Percentiles rank a stretch among this genome's conserved stretches.
Evolutionary conservation across 371 early-diverging fungal genomes (phyloP).

Genomic region (Mucor circinelloides): DNA sequence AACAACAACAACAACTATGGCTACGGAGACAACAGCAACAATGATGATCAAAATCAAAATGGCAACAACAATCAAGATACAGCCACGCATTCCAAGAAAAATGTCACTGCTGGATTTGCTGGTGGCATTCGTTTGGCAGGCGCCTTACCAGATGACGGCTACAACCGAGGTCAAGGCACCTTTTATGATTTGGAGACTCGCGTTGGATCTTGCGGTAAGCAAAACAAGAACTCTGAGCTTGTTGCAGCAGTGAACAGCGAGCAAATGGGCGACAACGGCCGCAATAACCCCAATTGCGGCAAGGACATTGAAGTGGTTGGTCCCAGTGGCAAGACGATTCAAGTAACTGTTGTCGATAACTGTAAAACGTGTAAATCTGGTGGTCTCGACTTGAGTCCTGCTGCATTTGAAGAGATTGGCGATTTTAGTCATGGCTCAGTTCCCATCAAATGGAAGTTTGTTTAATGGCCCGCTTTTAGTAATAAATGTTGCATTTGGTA

Average conservation of each 20-base stretch:
- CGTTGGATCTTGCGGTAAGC: constrained; percentile 36
- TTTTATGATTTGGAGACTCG: constrained; percentile 42
- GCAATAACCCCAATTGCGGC: constrained; percentile 48
- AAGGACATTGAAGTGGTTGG: constrained; percentile 44
- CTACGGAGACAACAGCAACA: neutral
- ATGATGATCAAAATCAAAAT: neutral
- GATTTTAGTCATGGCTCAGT: constrained; percentile 34
- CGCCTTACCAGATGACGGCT: constrained; percentile 12
- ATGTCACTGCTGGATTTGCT: neutral
- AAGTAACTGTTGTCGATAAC: constrained; percentile 47
- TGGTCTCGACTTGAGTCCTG: constrained; percentile 41
- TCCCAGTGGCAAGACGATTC: constrained; percentile 40
- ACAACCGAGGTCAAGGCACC: constrained; percentile 28
- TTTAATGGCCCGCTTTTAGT: neutral
- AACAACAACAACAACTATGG: neutral
- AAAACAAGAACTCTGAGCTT: constrained; percentile 30
- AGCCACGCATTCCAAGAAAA: neutral
- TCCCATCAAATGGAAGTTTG: constrained; percentile 37
- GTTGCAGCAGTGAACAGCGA: constrained; percentile 40
- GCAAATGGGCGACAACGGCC: constrained; percentile 26
- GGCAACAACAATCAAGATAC: neutral
- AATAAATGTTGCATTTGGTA: constrained; percentile 5
- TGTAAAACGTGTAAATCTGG: constrained; percentile 41
- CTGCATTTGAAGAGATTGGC: constrained; percentile 36
- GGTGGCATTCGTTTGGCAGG: constrained; percentile 18